phyloP scores from a whole-genome alignment of 352 stramenopile species.

The Pythium guiyangense region DNA sequence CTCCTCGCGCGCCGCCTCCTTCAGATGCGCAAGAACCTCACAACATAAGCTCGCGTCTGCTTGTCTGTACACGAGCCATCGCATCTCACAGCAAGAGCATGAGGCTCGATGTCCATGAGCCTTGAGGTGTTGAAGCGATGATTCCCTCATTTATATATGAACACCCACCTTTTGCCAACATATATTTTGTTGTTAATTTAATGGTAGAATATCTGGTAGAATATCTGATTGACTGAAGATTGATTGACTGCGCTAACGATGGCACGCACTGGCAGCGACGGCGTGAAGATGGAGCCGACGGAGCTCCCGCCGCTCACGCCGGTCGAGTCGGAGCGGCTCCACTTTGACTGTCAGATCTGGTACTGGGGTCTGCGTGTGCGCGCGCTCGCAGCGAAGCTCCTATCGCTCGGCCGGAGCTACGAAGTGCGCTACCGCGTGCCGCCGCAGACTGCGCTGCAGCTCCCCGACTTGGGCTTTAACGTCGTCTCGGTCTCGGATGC shows the following conservation, averaged over 20 bases:
- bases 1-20: slow-evolving; percentile 38
- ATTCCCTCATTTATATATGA: too few relatives aligned
- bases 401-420: slow-evolving; percentile 50
- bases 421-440: slow-evolving; percentile 49
- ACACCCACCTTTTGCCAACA: too few relatives aligned
- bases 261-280: too few relatives aligned
- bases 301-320: slow-evolving; percentile 1
- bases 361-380: slow-evolving; percentile 48
- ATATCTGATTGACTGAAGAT: too few relatives aligned
- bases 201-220: too few relatives aligned
- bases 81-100: too few relatives aligned
- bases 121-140: too few relatives aligned
- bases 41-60: slow-evolving; percentile 15
- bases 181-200: too few relatives aligned
- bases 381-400: slow-evolving; percentile 37
- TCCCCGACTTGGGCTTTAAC: slow-evolving; percentile 40
- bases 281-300: too few relatives aligned
- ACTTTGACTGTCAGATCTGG: slow-evolving; percentile 36
- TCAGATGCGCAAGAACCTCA: slow-evolving; percentile 45
- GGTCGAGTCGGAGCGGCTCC: slow-evolving; percentile 19
- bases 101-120: too few relatives aligned
- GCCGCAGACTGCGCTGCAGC: not conserved
- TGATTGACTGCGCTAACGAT: too few relatives aligned
- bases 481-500: slow-evolving; percentile 40
- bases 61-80: too few relatives aligned